Base-by-base conservation (phyloP, 805 yeast genomes). In the Ogataea methanolica region DNA sequence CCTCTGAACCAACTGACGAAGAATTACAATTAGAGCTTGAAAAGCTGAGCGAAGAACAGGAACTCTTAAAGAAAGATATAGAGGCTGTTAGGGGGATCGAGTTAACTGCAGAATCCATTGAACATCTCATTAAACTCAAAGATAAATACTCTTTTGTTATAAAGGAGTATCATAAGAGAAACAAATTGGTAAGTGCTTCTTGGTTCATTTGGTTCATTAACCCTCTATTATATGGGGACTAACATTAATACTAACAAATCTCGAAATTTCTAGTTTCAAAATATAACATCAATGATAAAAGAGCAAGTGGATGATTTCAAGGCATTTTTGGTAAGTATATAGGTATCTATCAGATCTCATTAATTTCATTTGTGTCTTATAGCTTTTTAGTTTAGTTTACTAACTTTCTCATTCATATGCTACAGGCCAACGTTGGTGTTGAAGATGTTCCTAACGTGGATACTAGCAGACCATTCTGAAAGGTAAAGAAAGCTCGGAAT, bases 291-390 rank as follows among this genome's bases (percentile, higher is more conserved):
- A 2, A 38, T 45, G 29, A 40, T 56, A 4, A 50, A 47, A 34
- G 56, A 55, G 7, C 40, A 43, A 4, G 38, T 48, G 3, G 55
- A 52, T n/a, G 54, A 53, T 33, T 47, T 41, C 40, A 36, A 49
- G 26, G 22, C 33, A 29, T 37, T 46, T 23, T 17, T 50, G 19
- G 57, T 53, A 43, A 39, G 52, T 50, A 29, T 34, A 55, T 53
- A 43, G 37, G 52, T 50, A 29, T 34, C 8, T 8, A 21, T 19
- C 21, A 19, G 21, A 19, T 19, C 21, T 3, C 4, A 4, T 19
- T 19, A 19, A 19, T 19, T 19, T 19, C 21, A 4, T 19, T 19
- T 19, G 8, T 17, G 2, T 12, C 22, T 36, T 16, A 7, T 36
- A 8, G 12, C 3, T 17, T 16, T 36, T 22, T 26, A 26, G 12